Evolutionary conservation across 306 rosid genomes (phyloP), one percentile per base, ranked within the genome.

Genomic region (Glycine latifolia): DNA sequence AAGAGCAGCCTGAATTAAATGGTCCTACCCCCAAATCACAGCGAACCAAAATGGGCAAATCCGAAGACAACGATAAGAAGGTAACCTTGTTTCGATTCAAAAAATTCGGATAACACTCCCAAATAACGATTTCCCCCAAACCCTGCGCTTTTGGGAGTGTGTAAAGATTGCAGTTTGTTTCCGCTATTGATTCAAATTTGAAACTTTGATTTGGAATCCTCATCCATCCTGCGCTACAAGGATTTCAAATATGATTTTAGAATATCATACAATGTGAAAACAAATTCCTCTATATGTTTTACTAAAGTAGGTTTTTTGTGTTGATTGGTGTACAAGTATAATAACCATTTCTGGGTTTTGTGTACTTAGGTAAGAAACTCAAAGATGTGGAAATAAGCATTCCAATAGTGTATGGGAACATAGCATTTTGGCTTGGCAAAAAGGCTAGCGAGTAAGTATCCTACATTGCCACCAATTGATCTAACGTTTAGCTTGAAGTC

Each of bases 391-490:
- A 91, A 86, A 86, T 89, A 82, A 89, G 90, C 73, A 75, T 89
- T 83, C 97, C 97, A 73, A 93, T 91, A 77, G 96, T 88, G 79
- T 93, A 88, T 76, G 97, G 96, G 50, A 93, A 91, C 87, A 80
- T 86, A 58, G 87, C 97, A 85, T 89, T 93, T 88, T 91, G 96
- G 96, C 97, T 93, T 75, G 94, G 97, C 69, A 91, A 91, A 84
- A 93, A 93, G 87, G 97, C 97, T 60, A 91, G 88, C 79, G 94
- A 93, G 95, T 93, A 87, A 88, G 94, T 90, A 67, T 78, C 73
- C 55, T 77, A 55, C 77, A 79, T 76, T 69, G 16, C 46, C 4
- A 55, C 68, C 47, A 43, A 43, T 43, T 66, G 65, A 65, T 73
- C 67, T 73, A 50, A 83, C 79, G 69, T 16, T 15, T 53, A 41